Evolutionary conservation across 2,329 filamentous ascomycete species (phyloP).

Genomic region (Fusarium algeriense): DNA sequence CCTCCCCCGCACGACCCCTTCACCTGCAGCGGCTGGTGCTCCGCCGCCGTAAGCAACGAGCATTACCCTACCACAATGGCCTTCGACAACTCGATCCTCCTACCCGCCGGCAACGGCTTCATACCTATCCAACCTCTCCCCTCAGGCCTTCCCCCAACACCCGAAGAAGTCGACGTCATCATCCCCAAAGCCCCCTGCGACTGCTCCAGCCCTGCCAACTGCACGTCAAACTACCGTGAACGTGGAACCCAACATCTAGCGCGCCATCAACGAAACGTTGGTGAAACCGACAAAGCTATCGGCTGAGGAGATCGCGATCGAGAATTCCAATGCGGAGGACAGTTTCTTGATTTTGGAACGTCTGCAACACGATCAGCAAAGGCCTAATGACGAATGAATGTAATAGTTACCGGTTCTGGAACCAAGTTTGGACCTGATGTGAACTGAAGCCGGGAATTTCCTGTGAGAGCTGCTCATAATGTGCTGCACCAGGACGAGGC

Average conservation of each 20-base stretch:
- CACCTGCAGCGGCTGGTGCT: conserved; percentile 20
- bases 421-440: no score
- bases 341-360: no score
- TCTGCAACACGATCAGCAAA: no score
- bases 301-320: conserved; percentile 25
- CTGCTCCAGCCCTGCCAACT: conserved; percentile 19
- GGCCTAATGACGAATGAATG: no score
- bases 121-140: conserved; percentile 7
- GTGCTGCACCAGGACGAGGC: no score
- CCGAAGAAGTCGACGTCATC: conserved; percentile 22
- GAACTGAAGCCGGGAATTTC: no score
- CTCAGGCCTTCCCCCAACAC: neutral
- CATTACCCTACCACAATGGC: conserved; percentile 19
- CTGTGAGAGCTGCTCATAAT: no score
- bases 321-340: conserved; percentile 44
- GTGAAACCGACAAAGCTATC: conserved; percentile 27
- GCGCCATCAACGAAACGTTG: conserved; percentile 42
- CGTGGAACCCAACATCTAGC: conserved; percentile 41
- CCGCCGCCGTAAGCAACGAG: neutral
- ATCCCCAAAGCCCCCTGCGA: conserved; percentile 17
- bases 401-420: no score
- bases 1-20: conserved; percentile 1
- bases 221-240: neutral
- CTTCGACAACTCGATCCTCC: conserved; percentile 18
- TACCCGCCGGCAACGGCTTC: neutral